Base-by-base conservation (phyloP, 192 early-diverging fungal species). In the Glomus cerebriforme region DNA sequence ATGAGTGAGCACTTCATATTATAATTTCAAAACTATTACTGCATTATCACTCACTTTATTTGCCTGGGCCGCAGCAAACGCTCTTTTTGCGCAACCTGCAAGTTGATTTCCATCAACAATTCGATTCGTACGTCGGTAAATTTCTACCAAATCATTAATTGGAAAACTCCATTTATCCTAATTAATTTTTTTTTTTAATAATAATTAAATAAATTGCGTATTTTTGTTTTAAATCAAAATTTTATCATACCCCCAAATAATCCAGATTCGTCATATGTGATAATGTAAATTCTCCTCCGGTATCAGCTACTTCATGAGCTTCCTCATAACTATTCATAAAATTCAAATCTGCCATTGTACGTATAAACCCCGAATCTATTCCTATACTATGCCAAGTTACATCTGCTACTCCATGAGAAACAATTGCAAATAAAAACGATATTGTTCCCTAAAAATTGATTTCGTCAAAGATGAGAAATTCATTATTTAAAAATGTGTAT, bases 381-480 rank as follows among this genome's bases (percentile, higher is more conserved):
- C 88, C 89, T 17, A 92, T 82, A 37, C 84, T 84, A 80, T 94
- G 93, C 92, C 92, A 94, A 24, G 87, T 83, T 34, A 89, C 85
- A 72, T 94, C 93, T 0, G 91, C 87, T n/a, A 89, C 82, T 27
- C 86, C 88, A 79, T 94, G 93, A 7, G 91, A 92, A n/a, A 91
- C 82, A 24, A 87, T 84, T 3, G 89, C 92, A 75, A 93, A 88
- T 8, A 92, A 66, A 78, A 94, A 94, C 22, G 88, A 81, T 26
- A 94, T 87, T 19, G 93, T 59, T 9, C 80, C 83, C 86, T 90
- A 58, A 71, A 31, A 29, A 71, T 27, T 54, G n/a, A n/a, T n/a
- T n/a, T n/a, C n/a, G n/a, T n/a, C n/a, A 71, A 34, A 27, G 19
- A 10, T 60, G 3, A 66, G 22, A 27, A 39, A 29, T 12, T 43